Conservation (phyloP, 371 early-diverging fungal species). For the Rhizopus microsporus region DNA sequence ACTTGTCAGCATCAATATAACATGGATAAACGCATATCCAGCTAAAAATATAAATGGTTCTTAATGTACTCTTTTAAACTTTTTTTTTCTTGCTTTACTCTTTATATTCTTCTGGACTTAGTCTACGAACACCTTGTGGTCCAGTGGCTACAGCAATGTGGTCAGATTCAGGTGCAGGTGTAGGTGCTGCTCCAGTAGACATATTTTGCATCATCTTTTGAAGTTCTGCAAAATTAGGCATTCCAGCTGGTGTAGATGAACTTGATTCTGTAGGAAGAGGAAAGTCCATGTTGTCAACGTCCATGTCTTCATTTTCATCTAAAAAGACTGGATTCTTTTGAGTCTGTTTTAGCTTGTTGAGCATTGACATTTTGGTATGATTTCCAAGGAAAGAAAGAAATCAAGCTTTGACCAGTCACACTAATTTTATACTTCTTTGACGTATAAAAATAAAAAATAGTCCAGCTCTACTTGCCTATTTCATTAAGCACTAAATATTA, state of each 20-base stretch:
- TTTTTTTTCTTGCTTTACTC: constrained; percentile 13
- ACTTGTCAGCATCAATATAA: constrained; percentile 62
- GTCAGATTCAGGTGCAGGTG: constrained; percentile 5
- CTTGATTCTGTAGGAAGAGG: constrained; percentile 51
- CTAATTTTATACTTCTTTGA: background rate
- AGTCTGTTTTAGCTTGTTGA: constrained; percentile 45
- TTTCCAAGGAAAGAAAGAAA: constrained; percentile 1
- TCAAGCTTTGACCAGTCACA: background rate
- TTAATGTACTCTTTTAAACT: background rate
- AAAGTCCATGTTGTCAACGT: constrained; percentile 73
- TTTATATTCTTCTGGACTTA: constrained; percentile 46
- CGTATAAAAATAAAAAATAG: no score
- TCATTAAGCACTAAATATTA: no score
- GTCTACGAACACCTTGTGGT: constrained; percentile 37
- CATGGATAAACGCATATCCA: constrained; percentile 72
- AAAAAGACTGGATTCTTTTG: constrained; percentile 44
- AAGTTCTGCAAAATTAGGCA: constrained; percentile 36
- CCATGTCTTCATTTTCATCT: constrained; percentile 53
- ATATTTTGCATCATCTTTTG: constrained; percentile 31
- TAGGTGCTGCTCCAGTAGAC: constrained; percentile 4
- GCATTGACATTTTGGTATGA: constrained; percentile 38
- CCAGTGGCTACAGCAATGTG: constrained; percentile 35
- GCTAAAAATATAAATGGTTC: constrained; percentile 26
- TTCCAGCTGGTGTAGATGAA: constrained; percentile 18
- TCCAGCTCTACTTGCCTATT: no score